Base-by-base conservation (phyloP, 2,329 filamentous ascomycete genomes). In the Talaromyces sp. region DNA sequence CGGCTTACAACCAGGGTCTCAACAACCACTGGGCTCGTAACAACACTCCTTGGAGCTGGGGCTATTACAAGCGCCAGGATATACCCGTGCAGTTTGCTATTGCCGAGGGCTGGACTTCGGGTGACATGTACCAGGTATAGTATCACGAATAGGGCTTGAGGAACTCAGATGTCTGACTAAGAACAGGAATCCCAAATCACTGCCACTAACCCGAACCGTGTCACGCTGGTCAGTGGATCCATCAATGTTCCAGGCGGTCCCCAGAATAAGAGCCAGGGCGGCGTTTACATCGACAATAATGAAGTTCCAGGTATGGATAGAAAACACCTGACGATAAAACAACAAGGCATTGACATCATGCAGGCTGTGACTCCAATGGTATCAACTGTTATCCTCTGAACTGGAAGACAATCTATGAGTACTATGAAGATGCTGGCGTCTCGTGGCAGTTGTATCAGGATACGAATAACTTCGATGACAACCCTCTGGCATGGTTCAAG, bases 31-130 rank as follows among this genome's bases (percentile, higher is more conserved):
- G 82, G 82, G 80, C 78, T 0, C 62, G 74, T 4, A 77, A 80
- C 32, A 82, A 83, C 47, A 83, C 80, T 0, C 77, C 81, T 0
- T 82, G 74, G 71, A 80, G 76, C 52, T 80, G 80, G 72, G 79
- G 76, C 0, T 80, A 82, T 62, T 75, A 77, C 55, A 78, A 77
- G 52, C 67, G 78, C n/a, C 61, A 72, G 4, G 81, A 83, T 51
- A 69, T 84, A n/a, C 81, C 81, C 0, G 73, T 80, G 14, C 81
- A 84, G 16, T 84, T 78, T 63, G 75, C 77, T 3, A 74, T 84
- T 57, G 81, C 80, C 0, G 81, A 84, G 50, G 78, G 72, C 9
- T 84, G 78, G 76, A 80, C 80, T 0, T 61, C 82, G 16, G 80
- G 74, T 2, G 82, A 84, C 60, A 84, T 83, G 80, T 83, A 84